These are phyloP conservation scores for Ballota nigra DNA, from an alignment of 257 asterid genomes.

Conservation along the genomic window DNA sequence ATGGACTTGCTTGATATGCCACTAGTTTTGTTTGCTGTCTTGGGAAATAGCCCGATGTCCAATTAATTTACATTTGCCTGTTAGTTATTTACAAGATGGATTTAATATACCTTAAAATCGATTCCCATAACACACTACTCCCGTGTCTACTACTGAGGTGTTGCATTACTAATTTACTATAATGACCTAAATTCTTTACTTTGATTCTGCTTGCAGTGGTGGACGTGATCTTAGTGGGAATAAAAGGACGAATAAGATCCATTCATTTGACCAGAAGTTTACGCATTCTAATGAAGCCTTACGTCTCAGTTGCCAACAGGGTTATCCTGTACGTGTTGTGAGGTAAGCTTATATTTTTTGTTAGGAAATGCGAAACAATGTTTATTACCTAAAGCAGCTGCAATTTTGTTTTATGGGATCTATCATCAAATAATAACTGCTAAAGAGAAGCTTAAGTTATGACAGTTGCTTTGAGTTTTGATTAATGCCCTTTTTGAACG, in stretches of 20 bases:
- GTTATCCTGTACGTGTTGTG: slow-evolving; percentile 95
- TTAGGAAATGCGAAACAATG: not conserved
- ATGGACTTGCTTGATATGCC: not conserved
- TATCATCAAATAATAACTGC: not conserved
- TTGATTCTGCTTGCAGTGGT: slow-evolving; percentile 62
- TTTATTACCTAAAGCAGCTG: not conserved
- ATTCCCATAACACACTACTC: not conserved
- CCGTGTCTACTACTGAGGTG: not conserved
- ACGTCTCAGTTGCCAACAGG: slow-evolving; percentile 75
- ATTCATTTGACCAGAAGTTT: slow-evolving; percentile 80
- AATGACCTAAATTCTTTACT: slow-evolving; percentile 14
- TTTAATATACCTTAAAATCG: not conserved
- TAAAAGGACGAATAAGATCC: slow-evolving; percentile 76
- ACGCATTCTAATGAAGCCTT: slow-evolving; percentile 65
- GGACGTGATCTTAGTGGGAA: slow-evolving; percentile 93
- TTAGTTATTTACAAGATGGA: not conserved
- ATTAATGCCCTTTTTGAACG: not conserved
- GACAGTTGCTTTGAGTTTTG: not conserved
- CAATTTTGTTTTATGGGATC: not conserved
- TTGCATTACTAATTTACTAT: slow-evolving; percentile 1
- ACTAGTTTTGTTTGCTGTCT: not conserved
- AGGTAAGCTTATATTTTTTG: slow-evolving; percentile 46
- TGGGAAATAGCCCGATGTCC: not conserved
- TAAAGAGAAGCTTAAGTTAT: not conserved
- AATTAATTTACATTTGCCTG: not conserved